Base-by-base conservation (phyloP, 176 grass and related monocot species). In the Eleusine coracana region DNA sequence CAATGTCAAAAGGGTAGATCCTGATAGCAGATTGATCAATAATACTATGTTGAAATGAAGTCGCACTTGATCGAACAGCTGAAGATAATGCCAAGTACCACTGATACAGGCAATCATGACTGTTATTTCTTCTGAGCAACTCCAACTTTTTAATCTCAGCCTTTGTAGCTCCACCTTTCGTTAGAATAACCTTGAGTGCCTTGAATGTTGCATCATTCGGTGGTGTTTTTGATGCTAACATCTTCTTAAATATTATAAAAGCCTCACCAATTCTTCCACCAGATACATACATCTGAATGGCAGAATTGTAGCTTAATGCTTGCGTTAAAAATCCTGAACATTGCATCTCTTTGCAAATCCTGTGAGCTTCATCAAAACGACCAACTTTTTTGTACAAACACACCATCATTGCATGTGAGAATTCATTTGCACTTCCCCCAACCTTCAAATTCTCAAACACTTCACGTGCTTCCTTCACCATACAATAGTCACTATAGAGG, bases 161-260 rank as follows among this genome's bases (percentile, higher is more conserved):
- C 74, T 80, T 83, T 36, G 88, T 64, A 82, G 85, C 80, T 82
- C 90, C 89, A 70, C 73, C 63, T 74, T 82, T 92, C 48, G 87
- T 66, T 85, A 98, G 79, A 88, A 94, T 46, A 38, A 66, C 42
- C n/a, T 84, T 90, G 83, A 98, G 76, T 77, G 86, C 64, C 85
- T 86, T 91, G 84, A 95, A 95, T 67, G 92, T 98, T 79, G 85
- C 82, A 80, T 95, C 91, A 80, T 95, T 89, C 84, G 90, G 87
- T n/a, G 52, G 40, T 82, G 85, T 85, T 50, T 73, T 89, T 1
- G 84, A 88, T 79, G 36, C 78, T 82, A 98, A 86, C 96, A 98
- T 95, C 66, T 88, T 84, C 75, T 75, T 78, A 85, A 98, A 93
- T 71, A 85, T 82, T 89, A 83, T 89, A 14, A 93, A 66, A 74